Evolutionary conservation across 306 rosid genomes (phyloP).

Genomic region (Lotus japonicus): DNA sequence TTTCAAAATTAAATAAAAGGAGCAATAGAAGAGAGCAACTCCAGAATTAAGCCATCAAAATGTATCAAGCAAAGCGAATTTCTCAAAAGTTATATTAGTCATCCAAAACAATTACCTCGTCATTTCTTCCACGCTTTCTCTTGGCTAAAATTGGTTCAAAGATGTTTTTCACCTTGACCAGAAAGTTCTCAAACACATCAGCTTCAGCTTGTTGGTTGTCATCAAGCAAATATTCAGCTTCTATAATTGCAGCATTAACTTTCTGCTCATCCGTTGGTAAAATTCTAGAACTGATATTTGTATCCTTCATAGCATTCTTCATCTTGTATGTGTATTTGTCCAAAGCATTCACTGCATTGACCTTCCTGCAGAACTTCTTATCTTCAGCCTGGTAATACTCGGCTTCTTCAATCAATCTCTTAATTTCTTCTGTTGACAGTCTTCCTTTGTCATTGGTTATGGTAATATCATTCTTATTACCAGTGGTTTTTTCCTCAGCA

Average conservation of each 20-base stretch:
- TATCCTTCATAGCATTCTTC: neutral
- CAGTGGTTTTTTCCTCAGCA: slow-evolving; percentile 26
- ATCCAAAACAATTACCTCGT: neutral
- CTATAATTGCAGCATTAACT: neutral
- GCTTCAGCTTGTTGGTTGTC: slow-evolving; percentile 25
- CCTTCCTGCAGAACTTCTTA: neutral
- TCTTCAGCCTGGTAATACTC: slow-evolving; percentile 33
- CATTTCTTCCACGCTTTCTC: neutral
- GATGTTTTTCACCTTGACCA: neutral
- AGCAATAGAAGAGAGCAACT: no score
- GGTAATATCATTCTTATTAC: slow-evolving; percentile 13
- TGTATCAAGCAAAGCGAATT: neutral
- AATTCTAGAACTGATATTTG: neutral
- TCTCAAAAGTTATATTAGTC: neutral
- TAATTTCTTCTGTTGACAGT: slow-evolving; percentile 29
- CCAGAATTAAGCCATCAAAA: neutral
- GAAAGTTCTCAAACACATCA: slow-evolving; percentile 19
- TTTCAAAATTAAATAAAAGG: no score
- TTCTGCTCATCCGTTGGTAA: neutral
- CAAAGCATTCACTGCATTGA: no score
- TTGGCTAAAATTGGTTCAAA: slow-evolving; percentile 35
- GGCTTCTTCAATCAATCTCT: slow-evolving; percentile 32
- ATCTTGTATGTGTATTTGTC: no score
- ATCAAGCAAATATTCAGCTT: neutral
- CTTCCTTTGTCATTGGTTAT: slow-evolving; percentile 33